Conservation (phyloP, 805 yeast genomes). For the Candida caryicola region DNA sequence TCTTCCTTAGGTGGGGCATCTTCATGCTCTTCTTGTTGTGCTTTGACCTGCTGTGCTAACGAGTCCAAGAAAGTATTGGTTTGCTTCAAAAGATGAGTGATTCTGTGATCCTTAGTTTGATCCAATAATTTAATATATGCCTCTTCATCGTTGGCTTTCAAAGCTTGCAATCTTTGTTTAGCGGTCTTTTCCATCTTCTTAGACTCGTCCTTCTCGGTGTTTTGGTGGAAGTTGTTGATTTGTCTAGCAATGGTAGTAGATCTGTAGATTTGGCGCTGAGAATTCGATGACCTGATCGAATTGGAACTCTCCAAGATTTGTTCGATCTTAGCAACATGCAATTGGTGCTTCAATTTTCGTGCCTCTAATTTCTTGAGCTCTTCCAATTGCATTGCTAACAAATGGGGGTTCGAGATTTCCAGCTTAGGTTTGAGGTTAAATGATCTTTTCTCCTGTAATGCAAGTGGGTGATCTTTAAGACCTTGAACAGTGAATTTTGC, state of each 20-base stretch:
- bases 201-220: constrained; percentile 71
- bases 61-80: constrained; percentile 77
- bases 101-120: constrained; percentile 84
- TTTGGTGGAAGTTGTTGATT: constrained; percentile 48
- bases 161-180: constrained; percentile 83
- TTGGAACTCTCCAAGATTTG: constrained; percentile 26
- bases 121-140: constrained; percentile 80
- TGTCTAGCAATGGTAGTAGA: constrained; percentile 28
- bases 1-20: constrained; percentile 31
- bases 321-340: constrained; percentile 25
- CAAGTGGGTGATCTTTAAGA: constrained; percentile 51
- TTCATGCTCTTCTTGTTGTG: constrained; percentile 59
- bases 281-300: constrained; percentile 18
- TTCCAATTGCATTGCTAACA: constrained; percentile 72
- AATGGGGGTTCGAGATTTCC: constrained; percentile 69
- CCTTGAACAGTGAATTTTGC: constrained; percentile 54
- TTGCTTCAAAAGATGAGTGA: constrained; percentile 77
- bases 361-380: constrained; percentile 64
- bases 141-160: constrained; percentile 85
- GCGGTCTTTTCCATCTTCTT: constrained; percentile 75
- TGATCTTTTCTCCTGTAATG: constrained; percentile 67
- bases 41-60: constrained; percentile 73
- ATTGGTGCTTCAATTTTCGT: constrained; percentile 17
- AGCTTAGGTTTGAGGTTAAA: constrained; percentile 66
- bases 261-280: constrained; percentile 24